Conservation (phyloP, 164 flowering plant species). For the Kingdonia uniflora region DNA sequence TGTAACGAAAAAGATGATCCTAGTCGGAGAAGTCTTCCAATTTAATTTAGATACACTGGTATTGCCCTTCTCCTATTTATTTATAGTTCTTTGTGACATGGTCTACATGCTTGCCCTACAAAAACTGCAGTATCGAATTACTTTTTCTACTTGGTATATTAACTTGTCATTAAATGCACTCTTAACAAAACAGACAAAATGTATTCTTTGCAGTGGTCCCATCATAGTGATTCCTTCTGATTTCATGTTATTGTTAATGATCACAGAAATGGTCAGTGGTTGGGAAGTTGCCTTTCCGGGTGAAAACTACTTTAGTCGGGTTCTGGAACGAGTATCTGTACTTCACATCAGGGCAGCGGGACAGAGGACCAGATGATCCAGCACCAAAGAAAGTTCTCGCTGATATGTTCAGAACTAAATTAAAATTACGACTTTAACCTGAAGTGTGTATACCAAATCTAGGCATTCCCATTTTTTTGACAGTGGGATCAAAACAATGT, state of each 20-base stretch:
- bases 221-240: not conserved
- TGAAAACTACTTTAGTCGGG: slow-evolving; percentile 75
- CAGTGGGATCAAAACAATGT: no score
- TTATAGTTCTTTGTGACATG: no score
- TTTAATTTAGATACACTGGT: slow-evolving; percentile 64
- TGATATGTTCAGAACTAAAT: slow-evolving; percentile 72
- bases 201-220: not conserved
- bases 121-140: no score
- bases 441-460: not conserved
- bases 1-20: slow-evolving; percentile 61
- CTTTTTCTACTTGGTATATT: no score
- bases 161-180: no score
- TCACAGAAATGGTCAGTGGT: slow-evolving; percentile 83
- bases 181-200: no score
- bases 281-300: slow-evolving; percentile 82
- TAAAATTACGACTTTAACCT: slow-evolving; percentile 17
- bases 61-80: no score
- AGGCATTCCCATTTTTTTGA: not conserved
- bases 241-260: not conserved
- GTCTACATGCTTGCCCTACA: no score
- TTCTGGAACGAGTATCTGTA: slow-evolving; percentile 90
- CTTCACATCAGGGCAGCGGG: slow-evolving; percentile 93
- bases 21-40: slow-evolving; percentile 72
- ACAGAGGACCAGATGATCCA: slow-evolving; percentile 85
- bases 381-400: slow-evolving; percentile 64